Conservation (phyloP, 2,329 filamentous ascomycete genomes). For the Claviceps capensis region DNA sequence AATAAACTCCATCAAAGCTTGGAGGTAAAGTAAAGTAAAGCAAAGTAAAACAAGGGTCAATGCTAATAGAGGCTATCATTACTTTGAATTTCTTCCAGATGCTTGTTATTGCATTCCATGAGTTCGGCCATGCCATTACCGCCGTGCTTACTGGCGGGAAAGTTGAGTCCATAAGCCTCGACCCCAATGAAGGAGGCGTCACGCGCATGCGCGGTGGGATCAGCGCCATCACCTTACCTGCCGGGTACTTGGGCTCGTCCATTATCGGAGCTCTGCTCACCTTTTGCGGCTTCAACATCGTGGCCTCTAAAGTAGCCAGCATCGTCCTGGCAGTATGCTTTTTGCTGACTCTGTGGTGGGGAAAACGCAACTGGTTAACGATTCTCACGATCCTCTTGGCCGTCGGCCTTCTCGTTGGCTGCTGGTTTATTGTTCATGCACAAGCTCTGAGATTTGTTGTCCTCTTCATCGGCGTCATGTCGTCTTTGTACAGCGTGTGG, state of each 20-base stretch:
- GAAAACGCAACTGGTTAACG: slow-evolving; percentile 63
- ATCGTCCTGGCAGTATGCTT: slow-evolving; percentile 62
- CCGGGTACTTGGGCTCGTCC: slow-evolving; percentile 65
- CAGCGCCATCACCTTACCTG: slow-evolving; percentile 57
- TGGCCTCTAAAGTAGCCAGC: slow-evolving; percentile 66
- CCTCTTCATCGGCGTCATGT: slow-evolving; percentile 74
- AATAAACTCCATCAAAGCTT: no score
- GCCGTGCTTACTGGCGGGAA: slow-evolving; percentile 58
- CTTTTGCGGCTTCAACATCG: slow-evolving; percentile 71
- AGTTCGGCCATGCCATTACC: slow-evolving; percentile 63
- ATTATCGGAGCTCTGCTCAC: slow-evolving; percentile 65
- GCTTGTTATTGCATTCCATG: slow-evolving; percentile 74
- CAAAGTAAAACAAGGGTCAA: no score
- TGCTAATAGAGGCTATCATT: not conserved
- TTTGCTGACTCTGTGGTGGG: slow-evolving; percentile 71
- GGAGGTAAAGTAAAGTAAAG: no score
- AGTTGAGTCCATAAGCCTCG: slow-evolving; percentile 61
- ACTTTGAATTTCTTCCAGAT: slow-evolving; percentile 33
- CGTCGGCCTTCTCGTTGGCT: slow-evolving; percentile 56
- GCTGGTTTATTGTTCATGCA: slow-evolving; percentile 70
- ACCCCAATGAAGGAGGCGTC: slow-evolving; percentile 67
- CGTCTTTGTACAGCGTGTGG: slow-evolving; percentile 67
- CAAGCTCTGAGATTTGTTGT: slow-evolving; percentile 61
- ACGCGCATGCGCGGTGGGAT: slow-evolving; percentile 65
- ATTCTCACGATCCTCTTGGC: slow-evolving; percentile 56